A percentile compares a stretch with the other conserved stretches of the same genome.
Conservation (phyloP, 2,329 filamentous ascomycete species). For the Colletotrichum sp. region DNA sequence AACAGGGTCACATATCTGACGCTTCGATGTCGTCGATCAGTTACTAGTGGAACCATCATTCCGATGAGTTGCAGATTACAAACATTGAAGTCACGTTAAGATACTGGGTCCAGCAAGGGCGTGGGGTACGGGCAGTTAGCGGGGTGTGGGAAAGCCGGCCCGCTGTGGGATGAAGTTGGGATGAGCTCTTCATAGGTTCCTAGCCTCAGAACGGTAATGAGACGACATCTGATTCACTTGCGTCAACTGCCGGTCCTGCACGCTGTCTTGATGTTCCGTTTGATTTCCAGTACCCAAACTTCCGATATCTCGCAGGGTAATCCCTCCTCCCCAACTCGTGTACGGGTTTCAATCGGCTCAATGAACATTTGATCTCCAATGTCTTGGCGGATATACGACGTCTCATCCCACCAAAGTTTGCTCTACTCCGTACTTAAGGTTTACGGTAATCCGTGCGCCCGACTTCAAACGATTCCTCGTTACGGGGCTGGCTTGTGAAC, state of each 20-base stretch:
- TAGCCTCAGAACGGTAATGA: background rate
- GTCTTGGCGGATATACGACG: background rate
- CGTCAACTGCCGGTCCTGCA: background rate
- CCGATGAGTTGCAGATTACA: background rate
- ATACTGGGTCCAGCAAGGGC: background rate
- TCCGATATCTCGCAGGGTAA: background rate
- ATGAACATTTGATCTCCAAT: background rate
- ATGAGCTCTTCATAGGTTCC: background rate
- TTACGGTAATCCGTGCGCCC: background rate
- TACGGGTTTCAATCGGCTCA: background rate
- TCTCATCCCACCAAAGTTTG: background rate
- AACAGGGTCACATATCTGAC: background rate
- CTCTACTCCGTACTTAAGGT: background rate
- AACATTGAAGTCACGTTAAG: background rate
- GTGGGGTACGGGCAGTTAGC: background rate
- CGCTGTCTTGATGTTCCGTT: background rate
- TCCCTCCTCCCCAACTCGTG: slow-evolving; percentile 19
- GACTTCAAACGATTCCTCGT: background rate
- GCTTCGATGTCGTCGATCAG: no score
- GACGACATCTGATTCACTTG: background rate
- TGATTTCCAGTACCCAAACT: background rate
- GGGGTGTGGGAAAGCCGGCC: background rate
- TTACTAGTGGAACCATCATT: background rate
- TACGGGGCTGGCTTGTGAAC: background rate
- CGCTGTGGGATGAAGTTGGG: background rate